Conservation (phyloP, 2,329 filamentous ascomycete genomes). For the Xylaria polymorpha region DNA sequence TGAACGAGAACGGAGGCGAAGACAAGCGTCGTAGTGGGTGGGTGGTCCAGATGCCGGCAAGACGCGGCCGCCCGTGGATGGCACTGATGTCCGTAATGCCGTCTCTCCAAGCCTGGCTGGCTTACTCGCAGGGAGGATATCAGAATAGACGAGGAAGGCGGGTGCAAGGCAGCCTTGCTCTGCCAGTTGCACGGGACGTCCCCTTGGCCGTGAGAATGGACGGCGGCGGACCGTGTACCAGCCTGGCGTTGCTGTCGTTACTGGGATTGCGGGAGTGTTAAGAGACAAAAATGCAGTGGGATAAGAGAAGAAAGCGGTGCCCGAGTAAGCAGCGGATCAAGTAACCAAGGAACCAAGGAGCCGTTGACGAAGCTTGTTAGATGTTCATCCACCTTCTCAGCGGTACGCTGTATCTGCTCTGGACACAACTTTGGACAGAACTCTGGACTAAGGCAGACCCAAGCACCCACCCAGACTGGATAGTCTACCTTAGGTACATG, state of each 20-base stretch:
- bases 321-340: background rate
- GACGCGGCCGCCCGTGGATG: background rate
- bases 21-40: background rate
- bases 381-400: background rate
- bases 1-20: background rate
- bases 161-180: background rate
- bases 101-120: background rate
- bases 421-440: too few species aligned
- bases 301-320: background rate
- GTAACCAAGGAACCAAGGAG: background rate
- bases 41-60: background rate
- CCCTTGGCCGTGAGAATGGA: background rate
- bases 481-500: too few species aligned
- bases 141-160: background rate
- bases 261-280: background rate
- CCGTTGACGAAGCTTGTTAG: background rate
- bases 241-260: background rate
- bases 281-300: background rate
- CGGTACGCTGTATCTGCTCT: background rate
- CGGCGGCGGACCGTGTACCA: background rate
- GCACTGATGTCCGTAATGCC: background rate
- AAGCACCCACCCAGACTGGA: too few species aligned
- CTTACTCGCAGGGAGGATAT: background rate
- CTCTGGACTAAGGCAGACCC: background rate
- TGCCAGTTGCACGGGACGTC: background rate